A percentile compares a stretch with the other conserved stretches of the same genome.
These are phyloP conservation scores for Psophocarpus tetragonolobus DNA, from an alignment of 306 rosid species.

Conservation along the genomic window DNA sequence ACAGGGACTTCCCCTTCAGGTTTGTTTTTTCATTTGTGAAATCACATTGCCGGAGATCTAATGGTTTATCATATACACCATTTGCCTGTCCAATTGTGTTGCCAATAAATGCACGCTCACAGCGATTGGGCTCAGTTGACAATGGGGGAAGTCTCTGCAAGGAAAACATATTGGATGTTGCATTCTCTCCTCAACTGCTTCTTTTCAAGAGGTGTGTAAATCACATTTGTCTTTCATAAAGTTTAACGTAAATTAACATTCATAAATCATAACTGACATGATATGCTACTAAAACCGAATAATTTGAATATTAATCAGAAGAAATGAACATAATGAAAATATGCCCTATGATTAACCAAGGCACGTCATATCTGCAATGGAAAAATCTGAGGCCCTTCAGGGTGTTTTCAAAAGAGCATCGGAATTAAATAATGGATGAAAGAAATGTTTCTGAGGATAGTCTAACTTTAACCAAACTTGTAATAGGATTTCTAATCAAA, in stretches of 20 bases:
- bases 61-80: conserved; percentile 90
- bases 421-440: neutral
- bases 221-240: conserved; percentile 12
- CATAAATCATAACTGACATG: conserved; percentile 1
- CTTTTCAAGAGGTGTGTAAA: neutral
- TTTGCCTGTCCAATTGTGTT: conserved; percentile 97
- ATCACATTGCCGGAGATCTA: conserved; percentile 92
- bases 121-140: conserved; percentile 85
- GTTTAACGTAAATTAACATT: conserved; percentile 3
- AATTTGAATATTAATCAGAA: neutral
- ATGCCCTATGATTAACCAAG: neutral
- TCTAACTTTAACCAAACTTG: neutral
- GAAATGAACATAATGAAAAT: neutral
- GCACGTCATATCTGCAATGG: neutral
- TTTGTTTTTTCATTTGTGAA: conserved; percentile 77
- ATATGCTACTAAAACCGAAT: neutral
- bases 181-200: neutral
- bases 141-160: conserved; percentile 92
- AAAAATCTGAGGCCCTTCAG: neutral
- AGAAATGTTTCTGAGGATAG: neutral
- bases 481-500: neutral
- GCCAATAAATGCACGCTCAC: conserved; percentile 88
- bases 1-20: conserved; percentile 84
- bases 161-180: conserved; percentile 17
- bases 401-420: neutral